Evolutionary conservation across 202 grass and related monocot species (phyloP).

Genomic region (Setaria italica): DNA sequence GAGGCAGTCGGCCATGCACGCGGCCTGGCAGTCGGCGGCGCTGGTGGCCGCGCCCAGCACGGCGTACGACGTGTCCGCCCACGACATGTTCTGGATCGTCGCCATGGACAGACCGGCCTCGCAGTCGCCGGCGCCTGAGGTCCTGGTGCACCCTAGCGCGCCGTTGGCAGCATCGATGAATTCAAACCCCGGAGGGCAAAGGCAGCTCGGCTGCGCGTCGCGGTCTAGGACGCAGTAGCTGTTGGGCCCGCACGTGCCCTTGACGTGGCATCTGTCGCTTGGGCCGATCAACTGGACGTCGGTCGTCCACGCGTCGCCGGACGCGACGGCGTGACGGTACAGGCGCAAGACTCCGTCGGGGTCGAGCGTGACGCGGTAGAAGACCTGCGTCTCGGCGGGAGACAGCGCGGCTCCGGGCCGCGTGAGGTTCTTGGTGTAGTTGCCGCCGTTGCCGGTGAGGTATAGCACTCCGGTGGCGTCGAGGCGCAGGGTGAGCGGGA

Average conservation of each 20-base stretch:
- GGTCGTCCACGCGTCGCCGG: conserved; percentile 7
- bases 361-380: conserved; percentile 41
- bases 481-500: conserved; percentile 41
- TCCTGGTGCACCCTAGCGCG: conserved; percentile 37
- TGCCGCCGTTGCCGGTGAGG: conserved; percentile 29
- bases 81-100: conserved; percentile 16
- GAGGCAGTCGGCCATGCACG: conserved; percentile 52
- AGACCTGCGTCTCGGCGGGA: neutral
- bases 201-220: conserved; percentile 25
- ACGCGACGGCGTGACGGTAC: conserved; percentile 43
- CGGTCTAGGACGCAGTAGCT: conserved; percentile 44
- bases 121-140: conserved; percentile 25
- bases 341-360: conserved; percentile 45
- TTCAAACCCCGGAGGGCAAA: conserved; percentile 50
- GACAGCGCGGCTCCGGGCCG: neutral
- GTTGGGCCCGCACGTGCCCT: conserved; percentile 48
- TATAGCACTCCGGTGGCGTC: conserved; percentile 44
- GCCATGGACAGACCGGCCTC: neutral
- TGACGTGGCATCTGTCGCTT: conserved; percentile 39
- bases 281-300: conserved; percentile 20
- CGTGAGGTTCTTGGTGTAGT: conserved; percentile 48
- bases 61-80: conserved; percentile 40
- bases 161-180: conserved; percentile 26
- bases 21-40: conserved; percentile 45
- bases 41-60: conserved; percentile 14